Conservation (phyloP, 805 yeast species). For the Wickerhamomyces alni region DNA sequence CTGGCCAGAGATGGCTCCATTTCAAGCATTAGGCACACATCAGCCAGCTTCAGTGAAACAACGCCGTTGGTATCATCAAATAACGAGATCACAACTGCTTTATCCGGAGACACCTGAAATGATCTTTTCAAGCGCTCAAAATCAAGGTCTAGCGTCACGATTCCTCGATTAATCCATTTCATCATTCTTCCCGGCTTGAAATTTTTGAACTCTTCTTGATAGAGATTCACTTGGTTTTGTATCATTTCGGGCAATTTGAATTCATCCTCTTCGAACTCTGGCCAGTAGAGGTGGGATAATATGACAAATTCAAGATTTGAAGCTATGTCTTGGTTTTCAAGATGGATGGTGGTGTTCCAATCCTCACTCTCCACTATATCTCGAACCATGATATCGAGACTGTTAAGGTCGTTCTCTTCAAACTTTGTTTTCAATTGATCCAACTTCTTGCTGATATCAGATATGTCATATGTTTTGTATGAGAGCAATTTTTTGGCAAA, state of each 20-base stretch:
- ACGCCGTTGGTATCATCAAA: conserved; percentile 29
- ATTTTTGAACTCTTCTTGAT: conserved; percentile 35
- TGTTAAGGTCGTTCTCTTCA: conserved; percentile 59
- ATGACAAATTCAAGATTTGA: conserved; percentile 47
- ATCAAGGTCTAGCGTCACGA: conserved; percentile 53
- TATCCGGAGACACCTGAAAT: conserved; percentile 58
- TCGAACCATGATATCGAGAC: conserved; percentile 77
- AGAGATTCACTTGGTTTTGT: conserved; percentile 34
- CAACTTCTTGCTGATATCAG: conserved; percentile 37
- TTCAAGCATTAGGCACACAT: conserved; percentile 30
- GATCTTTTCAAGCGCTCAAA: conserved; percentile 36
- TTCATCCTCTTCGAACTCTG: conserved; percentile 26
- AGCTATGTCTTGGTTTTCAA: conserved; percentile 13
- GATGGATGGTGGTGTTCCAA: conserved; percentile 35
- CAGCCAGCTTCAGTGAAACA: conserved; percentile 23
- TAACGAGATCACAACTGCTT: conserved; percentile 54
- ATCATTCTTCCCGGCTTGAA: conserved; percentile 55
- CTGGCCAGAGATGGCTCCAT: conserved; percentile 37
- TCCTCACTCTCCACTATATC: conserved; percentile 57
- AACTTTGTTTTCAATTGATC: conserved; percentile 54
- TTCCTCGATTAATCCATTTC: conserved; percentile 51
- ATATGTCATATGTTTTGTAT: conserved; percentile 29
- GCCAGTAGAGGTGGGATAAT: conserved; percentile 82
- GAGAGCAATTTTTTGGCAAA: conserved; percentile 52
- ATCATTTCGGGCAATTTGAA: conserved; percentile 43